A percentile compares a stretch with the other conserved stretches of the same genome.
Evolutionary conservation across 2,329 filamentous ascomycete genomes (phyloP).

Genomic region (Pyrenophora tritici-repentis): DNA sequence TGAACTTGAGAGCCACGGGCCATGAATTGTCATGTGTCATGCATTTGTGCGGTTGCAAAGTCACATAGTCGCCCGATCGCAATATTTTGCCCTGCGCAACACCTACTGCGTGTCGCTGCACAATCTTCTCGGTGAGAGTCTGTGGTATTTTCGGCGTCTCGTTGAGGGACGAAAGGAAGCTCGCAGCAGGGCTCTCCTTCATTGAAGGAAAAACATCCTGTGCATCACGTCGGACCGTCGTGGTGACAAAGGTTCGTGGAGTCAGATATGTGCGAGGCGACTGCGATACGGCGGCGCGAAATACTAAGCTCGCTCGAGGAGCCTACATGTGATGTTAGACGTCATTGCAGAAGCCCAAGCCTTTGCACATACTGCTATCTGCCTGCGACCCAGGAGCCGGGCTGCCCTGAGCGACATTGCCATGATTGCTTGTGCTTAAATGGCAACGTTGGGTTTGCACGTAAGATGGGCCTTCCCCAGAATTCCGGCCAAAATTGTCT

Average conservation of each 20-base stretch:
- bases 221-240: constrained; percentile 25
- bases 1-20: constrained; percentile 78
- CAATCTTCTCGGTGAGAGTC: constrained; percentile 90
- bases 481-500: constrained; percentile 13
- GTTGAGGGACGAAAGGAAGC: constrained; percentile 74
- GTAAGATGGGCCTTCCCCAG: constrained; percentile 23
- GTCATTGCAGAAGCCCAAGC: neutral
- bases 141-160: constrained; percentile 61
- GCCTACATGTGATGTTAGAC: constrained; percentile 30
- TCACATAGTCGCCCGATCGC: constrained; percentile 81
- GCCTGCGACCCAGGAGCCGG: constrained; percentile 39
- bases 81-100: constrained; percentile 76
- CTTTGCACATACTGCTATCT: constrained; percentile 33
- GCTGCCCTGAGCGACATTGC: constrained; percentile 46
- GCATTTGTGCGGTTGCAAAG: constrained; percentile 70
- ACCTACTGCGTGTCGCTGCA: constrained; percentile 79
- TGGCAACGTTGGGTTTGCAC: constrained; percentile 27
- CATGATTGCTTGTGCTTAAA: constrained; percentile 31
- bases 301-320: constrained; percentile 31
- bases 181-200: constrained; percentile 63
- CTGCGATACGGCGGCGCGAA: constrained; percentile 33
- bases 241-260: constrained; percentile 36
- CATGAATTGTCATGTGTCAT: constrained; percentile 89
- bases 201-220: constrained; percentile 64
- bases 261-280: constrained; percentile 27